A percentile compares a stretch with the other conserved stretches of the same genome.
These are phyloP conservation scores for Dichomitus squalens DNA, from an alignment of 1,284 basidiomycete genomes.

Conservation along the genomic window DNA sequence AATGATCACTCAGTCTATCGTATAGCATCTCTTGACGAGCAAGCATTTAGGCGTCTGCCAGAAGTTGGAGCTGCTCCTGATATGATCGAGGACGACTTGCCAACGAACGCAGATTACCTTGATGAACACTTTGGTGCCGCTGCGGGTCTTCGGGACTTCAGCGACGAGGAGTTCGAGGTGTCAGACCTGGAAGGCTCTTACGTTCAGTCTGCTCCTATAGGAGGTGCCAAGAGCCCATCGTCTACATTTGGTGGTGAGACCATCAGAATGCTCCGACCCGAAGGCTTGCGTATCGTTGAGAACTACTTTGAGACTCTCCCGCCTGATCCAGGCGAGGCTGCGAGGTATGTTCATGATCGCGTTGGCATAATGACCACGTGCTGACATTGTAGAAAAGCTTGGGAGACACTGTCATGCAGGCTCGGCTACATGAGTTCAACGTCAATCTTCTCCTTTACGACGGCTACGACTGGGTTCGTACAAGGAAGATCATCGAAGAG, in stretches of 20 bases:
- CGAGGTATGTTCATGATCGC: constrained; percentile 44
- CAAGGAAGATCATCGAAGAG: constrained; percentile 85
- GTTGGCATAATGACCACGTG: background rate
- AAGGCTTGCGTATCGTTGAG: constrained; percentile 62
- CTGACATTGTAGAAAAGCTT: constrained; percentile 35
- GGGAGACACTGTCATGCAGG: constrained; percentile 50
- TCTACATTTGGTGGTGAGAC: constrained; percentile 83
- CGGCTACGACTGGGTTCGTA: constrained; percentile 92
- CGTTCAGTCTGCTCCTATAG: constrained; percentile 33
- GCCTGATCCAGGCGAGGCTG: constrained; percentile 48
- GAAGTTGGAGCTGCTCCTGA: constrained; percentile 81
- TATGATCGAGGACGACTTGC: constrained; percentile 91
- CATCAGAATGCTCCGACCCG: constrained; percentile 71
- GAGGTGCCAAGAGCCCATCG: constrained; percentile 47
- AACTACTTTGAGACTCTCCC: constrained; percentile 74
- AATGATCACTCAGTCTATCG: background rate
- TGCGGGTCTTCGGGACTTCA: constrained; percentile 71
- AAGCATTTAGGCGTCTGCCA: constrained; percentile 77
- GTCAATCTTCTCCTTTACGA: constrained; percentile 79
- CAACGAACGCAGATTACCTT: constrained; percentile 86
- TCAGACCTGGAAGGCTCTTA: constrained; percentile 45
- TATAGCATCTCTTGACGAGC: constrained; percentile 80
- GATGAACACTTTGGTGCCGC: constrained; percentile 81
- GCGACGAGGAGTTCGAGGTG: constrained; percentile 72
- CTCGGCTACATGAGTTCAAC: constrained; percentile 65